These are phyloP conservation scores for Fraxinus baroniana DNA, from an alignment of 305 asterid species.

Conservation along the genomic window DNA sequence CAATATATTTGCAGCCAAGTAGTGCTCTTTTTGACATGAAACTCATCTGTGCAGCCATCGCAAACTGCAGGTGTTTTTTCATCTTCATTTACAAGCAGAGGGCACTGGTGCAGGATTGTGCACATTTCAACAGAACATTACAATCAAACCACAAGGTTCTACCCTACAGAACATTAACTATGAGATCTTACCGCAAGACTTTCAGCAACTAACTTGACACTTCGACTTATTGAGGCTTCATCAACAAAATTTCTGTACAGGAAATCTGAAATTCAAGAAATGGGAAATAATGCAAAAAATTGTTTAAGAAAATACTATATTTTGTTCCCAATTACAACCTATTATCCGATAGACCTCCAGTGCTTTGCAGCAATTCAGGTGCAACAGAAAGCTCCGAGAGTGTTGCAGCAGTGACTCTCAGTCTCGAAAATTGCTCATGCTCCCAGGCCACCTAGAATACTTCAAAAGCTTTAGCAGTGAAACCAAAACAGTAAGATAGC, in stretches of 20 bases:
- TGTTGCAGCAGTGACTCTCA: constrained; percentile 89
- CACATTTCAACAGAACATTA: not conserved
- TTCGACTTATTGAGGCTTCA: constrained; percentile 64
- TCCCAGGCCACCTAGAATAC: constrained; percentile 92
- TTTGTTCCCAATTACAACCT: constrained; percentile 45
- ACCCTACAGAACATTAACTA: not conserved
- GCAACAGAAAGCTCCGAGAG: constrained; percentile 71
- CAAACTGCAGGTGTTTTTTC: not conserved
- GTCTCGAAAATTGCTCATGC: constrained; percentile 93
- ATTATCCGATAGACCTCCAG: constrained; percentile 77
- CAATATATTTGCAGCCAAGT: not conserved
- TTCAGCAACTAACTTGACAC: constrained; percentile 87
- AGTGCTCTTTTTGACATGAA: not conserved
- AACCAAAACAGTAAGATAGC: constrained; percentile 16
- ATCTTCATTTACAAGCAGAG: not conserved
- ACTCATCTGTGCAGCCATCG: not conserved
- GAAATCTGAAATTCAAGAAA: constrained; percentile 32
- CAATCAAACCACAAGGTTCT: constrained; percentile 12
- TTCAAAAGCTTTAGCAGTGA: constrained; percentile 38
- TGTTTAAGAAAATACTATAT: not conserved
- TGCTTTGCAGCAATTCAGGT: constrained; percentile 76
- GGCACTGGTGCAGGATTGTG: not conserved
- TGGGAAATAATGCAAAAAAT: constrained; percentile 19
- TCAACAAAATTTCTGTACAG: constrained; percentile 52
- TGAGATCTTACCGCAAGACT: constrained; percentile 78